phyloP scores from a whole-genome alignment of 2,329 filamentous ascomycete species.

The Didymella segeticola region DNA sequence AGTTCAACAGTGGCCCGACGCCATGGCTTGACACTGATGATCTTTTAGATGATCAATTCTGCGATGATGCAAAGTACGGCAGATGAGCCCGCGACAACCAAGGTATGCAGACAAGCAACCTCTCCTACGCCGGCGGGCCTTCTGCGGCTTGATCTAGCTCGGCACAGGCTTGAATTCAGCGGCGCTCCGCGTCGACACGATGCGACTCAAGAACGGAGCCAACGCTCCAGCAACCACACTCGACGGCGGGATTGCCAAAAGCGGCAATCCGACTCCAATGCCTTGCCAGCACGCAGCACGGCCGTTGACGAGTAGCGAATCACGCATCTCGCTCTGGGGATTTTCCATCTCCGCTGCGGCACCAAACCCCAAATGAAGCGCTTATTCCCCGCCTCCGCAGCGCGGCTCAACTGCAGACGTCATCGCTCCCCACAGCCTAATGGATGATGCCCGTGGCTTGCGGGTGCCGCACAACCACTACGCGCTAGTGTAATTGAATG shows the following conservation, averaged over 20 bases:
- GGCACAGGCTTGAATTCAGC: slow-evolving; percentile 8
- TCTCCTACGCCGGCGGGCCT: slow-evolving; percentile 11
- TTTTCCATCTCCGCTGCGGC: slow-evolving; percentile 1
- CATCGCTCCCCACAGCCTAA: slow-evolving; percentile 4
- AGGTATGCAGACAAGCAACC: slow-evolving; percentile 4
- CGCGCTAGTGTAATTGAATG: slow-evolving; percentile 7
- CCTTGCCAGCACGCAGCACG: slow-evolving; percentile 2
- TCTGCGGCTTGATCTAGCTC: slow-evolving; percentile 12
- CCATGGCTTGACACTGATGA: slow-evolving; percentile 5
- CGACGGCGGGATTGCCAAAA: slow-evolving; percentile 2
- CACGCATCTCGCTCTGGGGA: slow-evolving; percentile 5
- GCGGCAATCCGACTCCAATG: slow-evolving; percentile 1
- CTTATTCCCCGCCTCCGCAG: slow-evolving; percentile 18
- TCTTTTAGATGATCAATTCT: slow-evolving; percentile 1
- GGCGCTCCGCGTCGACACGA: slow-evolving; percentile 11
- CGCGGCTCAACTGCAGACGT: slow-evolving; percentile 17
- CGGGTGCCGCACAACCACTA: slow-evolving; percentile 5
- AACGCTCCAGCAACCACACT: slow-evolving; percentile 9
- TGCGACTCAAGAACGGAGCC: slow-evolving; percentile 5
- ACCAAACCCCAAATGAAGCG: slow-evolving; percentile 12
- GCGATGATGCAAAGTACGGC: not conserved
- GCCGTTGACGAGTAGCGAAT: slow-evolving; percentile 15
- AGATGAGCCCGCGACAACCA: not conserved
- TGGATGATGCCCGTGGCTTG: slow-evolving; percentile 10
- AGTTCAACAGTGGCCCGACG: slow-evolving; percentile 3